A percentile compares a stretch with the other conserved stretches of the same genome.
phyloP scores from a whole-genome alignment of 225 moss, liverwort and hornwort species.

The Takakia lepidozioides region DNA sequence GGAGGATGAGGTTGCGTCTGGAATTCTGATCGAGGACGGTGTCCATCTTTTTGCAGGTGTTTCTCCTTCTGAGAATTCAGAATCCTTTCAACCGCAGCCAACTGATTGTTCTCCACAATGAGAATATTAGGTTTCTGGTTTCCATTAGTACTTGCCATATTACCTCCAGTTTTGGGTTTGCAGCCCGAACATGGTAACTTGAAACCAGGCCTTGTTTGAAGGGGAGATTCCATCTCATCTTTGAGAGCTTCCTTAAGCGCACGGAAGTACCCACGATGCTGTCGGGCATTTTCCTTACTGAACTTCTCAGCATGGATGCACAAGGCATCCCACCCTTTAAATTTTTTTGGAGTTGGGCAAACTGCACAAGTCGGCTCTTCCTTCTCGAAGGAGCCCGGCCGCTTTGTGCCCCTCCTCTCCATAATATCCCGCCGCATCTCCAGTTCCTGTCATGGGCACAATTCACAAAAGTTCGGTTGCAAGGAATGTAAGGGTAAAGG shows the following conservation, averaged over 20 bases:
- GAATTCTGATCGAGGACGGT: too few species aligned
- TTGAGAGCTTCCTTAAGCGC: conserved; percentile 72
- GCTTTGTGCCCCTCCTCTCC: conserved; percentile 14
- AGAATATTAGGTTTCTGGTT: conserved; percentile 35
- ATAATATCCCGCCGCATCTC: conserved; percentile 20
- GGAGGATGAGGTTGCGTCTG: conserved; percentile 20
- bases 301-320: conserved; percentile 82
- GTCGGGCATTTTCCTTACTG: conserved; percentile 63
- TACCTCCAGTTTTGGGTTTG: too few species aligned
- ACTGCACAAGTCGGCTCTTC: conserved; percentile 13
- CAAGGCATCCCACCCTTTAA: conserved; percentile 80
- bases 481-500: too few species aligned
- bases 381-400: not conserved
- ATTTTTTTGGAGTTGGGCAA: conserved; percentile 25
- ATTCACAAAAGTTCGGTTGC: not conserved
- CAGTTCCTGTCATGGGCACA: too few species aligned
- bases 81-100: conserved; percentile 21
- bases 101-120: conserved; percentile 33
- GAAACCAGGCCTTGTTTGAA: too few species aligned
- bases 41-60: too few species aligned
- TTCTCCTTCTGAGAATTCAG: too few species aligned
- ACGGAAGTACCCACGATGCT: conserved; percentile 80
- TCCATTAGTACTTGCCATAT: too few species aligned
- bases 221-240: too few species aligned
- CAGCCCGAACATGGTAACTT: too few species aligned